Evolutionary conservation across 2,329 filamentous ascomycete species (phyloP), one percentile per base, ranked within the genome.

Genomic region (Epichloe festucae): DNA sequence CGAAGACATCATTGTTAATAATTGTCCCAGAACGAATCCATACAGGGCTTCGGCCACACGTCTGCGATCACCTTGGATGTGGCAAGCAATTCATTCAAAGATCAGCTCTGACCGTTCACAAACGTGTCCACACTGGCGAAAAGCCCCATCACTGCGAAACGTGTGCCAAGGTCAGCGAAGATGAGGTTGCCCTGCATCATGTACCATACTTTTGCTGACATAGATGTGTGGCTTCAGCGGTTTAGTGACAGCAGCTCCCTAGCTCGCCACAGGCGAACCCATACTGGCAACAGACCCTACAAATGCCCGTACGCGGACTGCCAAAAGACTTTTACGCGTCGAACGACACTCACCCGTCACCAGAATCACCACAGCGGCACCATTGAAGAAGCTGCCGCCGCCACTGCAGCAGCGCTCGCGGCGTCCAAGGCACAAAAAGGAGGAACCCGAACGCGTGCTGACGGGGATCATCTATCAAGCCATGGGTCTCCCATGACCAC

Each of bases 61-160:
- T 91, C 48, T 98, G 93, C 70, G 90, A 96, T 61, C 88, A 82
- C 53, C 85, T 85, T 41, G 82, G 81, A 50, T 98, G 93, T 66
- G 87, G 87, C 57, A 98, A 97, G 70, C 87, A 91, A 64, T 98
- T 98, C 66, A 98, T 98, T 60, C 93, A 98, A 68, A 81, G 93
- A 52, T 96, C 90, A 31, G 93, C 93, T 21, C 72, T 98, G 66
- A 98, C 93, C 0, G 93, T 98, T 7, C 93, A 97, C 68, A 84
- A 87, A 63, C 86, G 93, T 60, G 90, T 96, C 19, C 93, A 98
- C 68, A 97, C 93, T 2, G 93, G 93, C 57, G 93, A 97, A 72
- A 98, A 98, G 71, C 93, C 93, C 48, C 93, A 98, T 63, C 91
- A 93, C 82, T 98, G 93, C 65, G 93, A 96, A 70, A 82, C 87